Evolutionary conservation across 768 basidiomycete genomes (phyloP), one percentile per base, ranked within the genome.

Genomic region (Mycena alexandri): DNA sequence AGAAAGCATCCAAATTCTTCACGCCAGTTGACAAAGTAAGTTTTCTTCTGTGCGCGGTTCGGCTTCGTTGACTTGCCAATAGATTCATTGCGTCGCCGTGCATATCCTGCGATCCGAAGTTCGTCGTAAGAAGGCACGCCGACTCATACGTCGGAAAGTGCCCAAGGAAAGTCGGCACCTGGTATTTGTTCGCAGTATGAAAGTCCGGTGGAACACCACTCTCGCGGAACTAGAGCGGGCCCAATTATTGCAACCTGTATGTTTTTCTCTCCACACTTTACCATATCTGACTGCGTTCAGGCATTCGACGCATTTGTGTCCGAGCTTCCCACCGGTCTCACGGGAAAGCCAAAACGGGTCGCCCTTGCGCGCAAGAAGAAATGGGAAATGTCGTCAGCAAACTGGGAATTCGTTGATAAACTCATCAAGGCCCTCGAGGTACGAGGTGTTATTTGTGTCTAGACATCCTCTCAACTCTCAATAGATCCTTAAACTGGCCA

Each of bases 351-450:
- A 2, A n/a, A 41, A 9, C n/a, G 5, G 25, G 61, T 51, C 2
- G 68, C 68, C 17, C 24, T 12, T 17, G 42, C 51, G 9, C 68
- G 64, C 3, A 48, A 70, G 55, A 66, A 61, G 33, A 65, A 70
- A 19, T 70, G 68, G 68, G 54, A 11, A 58, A 69, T 21, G 44
- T 46, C 19, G 8, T 16, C 44, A 5, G 19, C 44, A n/a, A 9
- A n/a, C n/a, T 69, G 68, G 68, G 60, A 57, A 29, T 61, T 63
- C 22, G 16, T 67, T 21, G 54, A 41, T 11, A 70, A 70, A 36
- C 56, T 70, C 22, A 25, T 53, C 34, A 21, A 52, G 47, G 69
- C 50, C 2, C 59, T 70, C 21, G 24, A 55, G 47, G 60, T 64
- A 55, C 36, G 29, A 38, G 2, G 11, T 29, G 6, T 29, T 29